A percentile compares a stretch with the other conserved stretches of the same genome.
Conservation (phyloP, 2,329 filamentous ascomycete species). For the Tolypocladium inflatum region DNA sequence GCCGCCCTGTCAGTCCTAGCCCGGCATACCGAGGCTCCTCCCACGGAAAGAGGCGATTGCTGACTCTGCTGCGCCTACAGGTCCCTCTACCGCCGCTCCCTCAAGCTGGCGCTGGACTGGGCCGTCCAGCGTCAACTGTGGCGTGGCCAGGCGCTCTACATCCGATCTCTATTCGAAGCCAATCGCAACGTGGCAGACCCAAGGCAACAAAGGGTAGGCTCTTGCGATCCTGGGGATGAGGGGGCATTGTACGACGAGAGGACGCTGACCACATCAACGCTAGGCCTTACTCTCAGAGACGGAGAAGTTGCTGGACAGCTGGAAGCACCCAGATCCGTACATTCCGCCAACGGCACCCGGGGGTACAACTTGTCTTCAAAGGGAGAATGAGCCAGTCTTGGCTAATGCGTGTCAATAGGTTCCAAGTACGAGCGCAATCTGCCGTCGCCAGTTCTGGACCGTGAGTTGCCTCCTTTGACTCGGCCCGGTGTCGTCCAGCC, state of each 20-base stretch:
- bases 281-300: conserved; percentile 81
- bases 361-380: conserved; percentile 42
- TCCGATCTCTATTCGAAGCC: conserved; percentile 88
- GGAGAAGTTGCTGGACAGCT: conserved; percentile 77
- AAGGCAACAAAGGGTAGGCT: conserved; percentile 69
- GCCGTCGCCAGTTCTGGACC: conserved; percentile 66
- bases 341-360: conserved; percentile 82
- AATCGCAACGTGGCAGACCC: conserved; percentile 80
- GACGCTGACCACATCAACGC: not conserved
- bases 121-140: conserved; percentile 85
- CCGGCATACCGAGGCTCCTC: not conserved
- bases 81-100: conserved; percentile 79
- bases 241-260: not conserved
- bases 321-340: conserved; percentile 98
- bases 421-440: conserved; percentile 96
- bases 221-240: not conserved
- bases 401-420: conserved; percentile 39
- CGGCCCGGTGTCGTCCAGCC: not conserved
- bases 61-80: conserved; percentile 22
- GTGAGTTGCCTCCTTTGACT: conserved; percentile 44
- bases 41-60: not conserved
- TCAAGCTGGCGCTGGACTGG: conserved; percentile 95
- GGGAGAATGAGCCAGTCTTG: not conserved
- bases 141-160: conserved; percentile 94
- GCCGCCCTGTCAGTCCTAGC: conserved; percentile 36